Evolutionary conservation across 352 stramenopile species (phyloP).

Genomic region (Phytophthora europaea): DNA sequence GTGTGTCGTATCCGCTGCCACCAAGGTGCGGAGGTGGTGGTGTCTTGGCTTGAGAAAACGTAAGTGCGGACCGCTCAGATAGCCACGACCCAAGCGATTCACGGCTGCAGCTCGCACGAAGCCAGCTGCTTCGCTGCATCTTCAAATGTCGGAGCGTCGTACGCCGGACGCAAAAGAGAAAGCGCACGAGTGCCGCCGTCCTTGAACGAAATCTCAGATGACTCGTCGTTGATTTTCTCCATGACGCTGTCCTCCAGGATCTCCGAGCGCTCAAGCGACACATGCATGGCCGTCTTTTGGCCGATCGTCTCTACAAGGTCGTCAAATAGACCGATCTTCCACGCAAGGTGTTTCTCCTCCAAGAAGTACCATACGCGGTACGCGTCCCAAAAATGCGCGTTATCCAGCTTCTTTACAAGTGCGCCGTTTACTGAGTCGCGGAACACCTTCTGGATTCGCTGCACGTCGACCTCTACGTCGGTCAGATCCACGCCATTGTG

Average conservation of each 20-base stretch:
- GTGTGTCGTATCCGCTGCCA: slow-evolving; percentile 42
- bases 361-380: slow-evolving; percentile 82
- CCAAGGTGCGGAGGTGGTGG: slow-evolving; percentile 32
- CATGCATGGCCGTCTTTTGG: slow-evolving; percentile 52
- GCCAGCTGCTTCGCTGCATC: slow-evolving; percentile 53
- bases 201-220: slow-evolving; percentile 43
- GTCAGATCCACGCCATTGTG: slow-evolving; percentile 91
- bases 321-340: slow-evolving; percentile 83
- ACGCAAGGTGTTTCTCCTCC: slow-evolving; percentile 78
- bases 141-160: slow-evolving; percentile 53
- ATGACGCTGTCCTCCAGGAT: slow-evolving; percentile 59
- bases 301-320: slow-evolving; percentile 79
- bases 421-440: slow-evolving; percentile 80
- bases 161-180: slow-evolving; percentile 36
- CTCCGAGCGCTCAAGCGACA: slow-evolving; percentile 52
- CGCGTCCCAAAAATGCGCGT: slow-evolving; percentile 89
- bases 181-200: slow-evolving; percentile 36
- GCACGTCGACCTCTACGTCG: slow-evolving; percentile 94
- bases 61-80: slow-evolving; percentile 14
- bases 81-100: slow-evolving; percentile 15
- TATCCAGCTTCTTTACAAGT: slow-evolving; percentile 84
- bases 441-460: slow-evolving; percentile 97
- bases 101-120: slow-evolving; percentile 54
- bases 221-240: slow-evolving; percentile 47
- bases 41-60: slow-evolving; percentile 31